Evolutionary conservation across 805 yeast species (phyloP).

Genomic region (Zygotorulaspora sp.): DNA sequence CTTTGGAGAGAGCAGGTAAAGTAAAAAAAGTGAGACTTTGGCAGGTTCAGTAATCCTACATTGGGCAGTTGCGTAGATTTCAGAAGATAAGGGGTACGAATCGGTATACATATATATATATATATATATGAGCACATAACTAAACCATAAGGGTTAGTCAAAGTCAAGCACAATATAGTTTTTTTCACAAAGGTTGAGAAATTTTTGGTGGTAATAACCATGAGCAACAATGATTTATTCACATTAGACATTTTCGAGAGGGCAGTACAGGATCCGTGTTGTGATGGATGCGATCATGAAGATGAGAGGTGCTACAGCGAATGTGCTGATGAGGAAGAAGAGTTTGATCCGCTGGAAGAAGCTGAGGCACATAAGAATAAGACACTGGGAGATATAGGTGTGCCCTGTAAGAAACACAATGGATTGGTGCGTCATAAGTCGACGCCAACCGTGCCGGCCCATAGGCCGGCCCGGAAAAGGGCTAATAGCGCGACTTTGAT

Average conservation of each 20-base stretch:
- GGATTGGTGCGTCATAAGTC: constrained; percentile 1
- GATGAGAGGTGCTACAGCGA: constrained; percentile 12
- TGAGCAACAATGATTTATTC: constrained; percentile 1
- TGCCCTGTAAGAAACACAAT: no score
- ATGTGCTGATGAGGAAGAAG: constrained; percentile 9
- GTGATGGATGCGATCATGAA: constrained; percentile 26
- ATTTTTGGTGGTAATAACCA: no score
- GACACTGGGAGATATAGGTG: no score
- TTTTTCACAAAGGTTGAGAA: no score
- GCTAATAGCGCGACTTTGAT: constrained; percentile 7
- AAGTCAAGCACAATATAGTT: no score
- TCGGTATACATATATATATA: background rate
- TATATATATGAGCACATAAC: background rate
- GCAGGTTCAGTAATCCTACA: no score
- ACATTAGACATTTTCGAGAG: constrained; percentile 24
- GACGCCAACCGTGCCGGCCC: constrained; percentile 1
- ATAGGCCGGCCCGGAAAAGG: background rate
- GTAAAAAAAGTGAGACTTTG: no score
- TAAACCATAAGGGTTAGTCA: no score
- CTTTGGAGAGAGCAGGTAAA: no score
- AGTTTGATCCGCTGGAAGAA: constrained; percentile 16
- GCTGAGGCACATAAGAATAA: constrained; percentile 3
- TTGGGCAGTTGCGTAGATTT: no score
- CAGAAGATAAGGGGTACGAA: no score
- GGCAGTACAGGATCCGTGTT: constrained; percentile 28